phyloP scores from a whole-genome alignment of 2,329 filamentous ascomycete genomes.

The Zymoseptoria pseudotritici region DNA sequence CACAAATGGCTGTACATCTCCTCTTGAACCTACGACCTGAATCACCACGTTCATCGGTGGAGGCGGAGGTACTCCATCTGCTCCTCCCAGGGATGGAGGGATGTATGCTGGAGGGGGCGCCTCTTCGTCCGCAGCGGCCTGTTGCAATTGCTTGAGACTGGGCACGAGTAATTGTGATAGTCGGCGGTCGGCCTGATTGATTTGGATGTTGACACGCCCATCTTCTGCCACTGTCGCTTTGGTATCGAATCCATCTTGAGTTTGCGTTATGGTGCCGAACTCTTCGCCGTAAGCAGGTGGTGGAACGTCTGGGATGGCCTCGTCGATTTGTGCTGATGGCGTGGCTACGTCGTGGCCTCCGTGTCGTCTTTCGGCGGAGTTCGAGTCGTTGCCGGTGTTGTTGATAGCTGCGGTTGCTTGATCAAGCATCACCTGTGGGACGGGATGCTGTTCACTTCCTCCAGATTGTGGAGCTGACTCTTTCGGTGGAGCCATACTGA shows the following conservation, averaged over 20 bases:
- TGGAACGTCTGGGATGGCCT: conserved; percentile 22
- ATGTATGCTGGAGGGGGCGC: conserved; percentile 59
- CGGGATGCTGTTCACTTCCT: conserved; percentile 2
- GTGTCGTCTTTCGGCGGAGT: conserved; percentile 15
- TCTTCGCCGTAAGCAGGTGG: conserved; percentile 35
- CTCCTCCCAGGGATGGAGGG: conserved; percentile 62
- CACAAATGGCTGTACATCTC: conserved; percentile 46
- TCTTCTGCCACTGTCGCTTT: conserved; percentile 47
- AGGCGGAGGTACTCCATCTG: conserved; percentile 49
- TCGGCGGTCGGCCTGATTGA: conserved; percentile 61
- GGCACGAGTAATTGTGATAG: conserved; percentile 62
- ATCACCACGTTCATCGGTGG: conserved; percentile 44
- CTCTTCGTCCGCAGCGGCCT: conserved; percentile 40
- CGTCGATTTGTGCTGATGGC: conserved; percentile 4
- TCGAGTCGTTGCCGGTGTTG: conserved; percentile 12
- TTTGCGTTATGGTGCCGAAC: conserved; percentile 31
- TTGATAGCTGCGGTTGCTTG: conserved; percentile 24
- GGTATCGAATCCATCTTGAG: conserved; percentile 34
- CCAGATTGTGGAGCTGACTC: neutral
- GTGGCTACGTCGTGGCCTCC: conserved; percentile 22
- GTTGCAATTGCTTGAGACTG: conserved; percentile 51
- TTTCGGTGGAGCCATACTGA: neutral
- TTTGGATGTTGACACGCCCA: conserved; percentile 72
- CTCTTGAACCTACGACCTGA: conserved; percentile 43
- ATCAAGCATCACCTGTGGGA: conserved; percentile 21